Conservation (phyloP, 176 grass and related monocot species). For the Oryza meyeriana region DNA sequence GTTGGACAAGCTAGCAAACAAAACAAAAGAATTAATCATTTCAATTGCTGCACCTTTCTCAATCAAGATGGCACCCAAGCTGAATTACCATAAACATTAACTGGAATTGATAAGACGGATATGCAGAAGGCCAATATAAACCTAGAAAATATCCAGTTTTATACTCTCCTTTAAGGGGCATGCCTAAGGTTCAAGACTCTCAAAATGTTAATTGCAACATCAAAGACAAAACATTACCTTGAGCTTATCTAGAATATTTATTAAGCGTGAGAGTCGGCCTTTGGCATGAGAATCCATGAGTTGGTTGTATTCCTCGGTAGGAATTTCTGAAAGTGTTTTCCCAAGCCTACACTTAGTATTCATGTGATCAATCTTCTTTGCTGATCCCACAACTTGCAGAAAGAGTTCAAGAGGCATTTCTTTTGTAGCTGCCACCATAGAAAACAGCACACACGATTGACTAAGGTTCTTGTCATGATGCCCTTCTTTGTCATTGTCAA, state of each 20-base stretch:
- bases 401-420: constrained; percentile 91
- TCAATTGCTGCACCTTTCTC: background rate
- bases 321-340: constrained; percentile 74
- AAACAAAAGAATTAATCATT: background rate
- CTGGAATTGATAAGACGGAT: background rate
- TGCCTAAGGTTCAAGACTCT: background rate
- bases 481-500: constrained; percentile 40
- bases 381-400: constrained; percentile 90
- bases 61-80: constrained; percentile 19
- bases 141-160: background rate
- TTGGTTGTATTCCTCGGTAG: constrained; percentile 61
- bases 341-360: constrained; percentile 64
- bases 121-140: constrained; percentile 12
- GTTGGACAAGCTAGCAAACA: constrained; percentile 67
- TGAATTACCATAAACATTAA: constrained; percentile 20
- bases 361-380: constrained; percentile 90
- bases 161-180: background rate
- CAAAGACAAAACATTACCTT: constrained; percentile 54
- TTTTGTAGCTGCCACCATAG: constrained; percentile 68
- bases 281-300: constrained; percentile 71
- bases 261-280: constrained; percentile 66
- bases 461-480: constrained; percentile 43
- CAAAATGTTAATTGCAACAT: background rate
- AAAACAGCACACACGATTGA: constrained; percentile 64
- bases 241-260: constrained; percentile 77